phyloP scores from a whole-genome alignment of 1,139 yeast species.

The Candida glucosophila region DNA sequence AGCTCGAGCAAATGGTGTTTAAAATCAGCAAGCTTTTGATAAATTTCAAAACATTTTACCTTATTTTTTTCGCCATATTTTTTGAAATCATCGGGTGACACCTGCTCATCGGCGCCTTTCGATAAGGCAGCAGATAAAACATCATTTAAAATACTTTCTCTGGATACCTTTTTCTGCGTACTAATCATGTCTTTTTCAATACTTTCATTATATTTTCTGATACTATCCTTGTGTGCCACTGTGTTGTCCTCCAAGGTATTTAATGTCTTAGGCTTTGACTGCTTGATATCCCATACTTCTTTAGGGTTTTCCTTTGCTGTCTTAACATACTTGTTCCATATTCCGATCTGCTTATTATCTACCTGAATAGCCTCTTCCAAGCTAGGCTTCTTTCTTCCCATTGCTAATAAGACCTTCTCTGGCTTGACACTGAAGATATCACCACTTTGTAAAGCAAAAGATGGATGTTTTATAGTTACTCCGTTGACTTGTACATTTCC shows the following conservation, averaged over 20 bases:
- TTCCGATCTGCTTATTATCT: slow-evolving; percentile 61
- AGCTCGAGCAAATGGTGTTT: slow-evolving; percentile 19
- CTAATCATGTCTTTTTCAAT: slow-evolving; percentile 25
- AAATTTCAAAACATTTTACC: slow-evolving; percentile 23
- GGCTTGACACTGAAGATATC: slow-evolving; percentile 84
- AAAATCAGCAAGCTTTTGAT: slow-evolving; percentile 17
- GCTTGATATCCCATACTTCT: slow-evolving; percentile 48
- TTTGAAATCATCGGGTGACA: slow-evolving; percentile 14
- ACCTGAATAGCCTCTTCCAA: slow-evolving; percentile 55
- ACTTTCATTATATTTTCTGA: slow-evolving; percentile 17
- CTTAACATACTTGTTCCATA: slow-evolving; percentile 68
- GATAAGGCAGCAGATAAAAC: slow-evolving; percentile 20
- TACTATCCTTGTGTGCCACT: slow-evolving; percentile 10
- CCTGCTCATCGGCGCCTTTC: slow-evolving; percentile 18
- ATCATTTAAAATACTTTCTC: slow-evolving; percentile 37
- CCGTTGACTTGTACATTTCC: slow-evolving; percentile 89
- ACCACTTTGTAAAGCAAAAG: slow-evolving; percentile 71
- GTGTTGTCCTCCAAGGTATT: slow-evolving; percentile 18
- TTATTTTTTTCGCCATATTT: slow-evolving; percentile 17
- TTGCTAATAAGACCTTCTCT: slow-evolving; percentile 73
- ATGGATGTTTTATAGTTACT: slow-evolving; percentile 65
- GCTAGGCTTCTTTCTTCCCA: slow-evolving; percentile 80
- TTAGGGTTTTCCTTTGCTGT: slow-evolving; percentile 51
- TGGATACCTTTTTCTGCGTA: slow-evolving; percentile 33
- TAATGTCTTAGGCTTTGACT: slow-evolving; percentile 34